Base-by-base conservation (phyloP, 345 rosid species). In the Citrus glauca region DNA sequence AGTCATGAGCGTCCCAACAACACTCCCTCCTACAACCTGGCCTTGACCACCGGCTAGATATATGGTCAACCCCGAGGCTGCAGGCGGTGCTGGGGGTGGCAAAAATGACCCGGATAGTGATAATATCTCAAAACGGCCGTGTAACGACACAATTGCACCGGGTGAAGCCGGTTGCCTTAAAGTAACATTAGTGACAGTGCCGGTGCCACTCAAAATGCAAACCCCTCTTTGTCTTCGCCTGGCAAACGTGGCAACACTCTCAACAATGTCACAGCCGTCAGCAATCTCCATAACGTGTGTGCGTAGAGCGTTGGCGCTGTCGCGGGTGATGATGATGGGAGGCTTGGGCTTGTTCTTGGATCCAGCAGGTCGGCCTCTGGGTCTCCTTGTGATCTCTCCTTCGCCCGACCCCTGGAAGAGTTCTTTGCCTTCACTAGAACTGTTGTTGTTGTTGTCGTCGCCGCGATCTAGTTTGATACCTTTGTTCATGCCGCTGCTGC, bases 31-130 rank as follows among this genome's bases (percentile, higher is more conserved):
- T 2, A 94, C 94, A 16, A 96, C 99, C 73, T 96, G 98, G 2
- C 98, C 99, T 81, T 96, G 99, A 30, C 99, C 99, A 1, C 99
- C 98, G 0, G 98, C 93, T 27, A 94, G 81, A 81, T 96, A 96
- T 73, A 96, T 91, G 27, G 98, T 96, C 65, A 96, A 72, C 28
- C 98, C 99, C 24, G 99, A 88, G 19, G 99, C 99, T 0, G 97
- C 93, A 0, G 98, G 98, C 30, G 99, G 99, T 1, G 98, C 99
- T 0, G 99, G 99, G 1, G 98, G 98, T 1, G 99, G 99, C 33
- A 96, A 73, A 80, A 96, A 96, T 1, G 98, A 94, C 3, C 99
- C 99, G 0, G 98, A 82, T 5, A 96, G 91, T 14, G 99, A 94
- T 1, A 96, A 81, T 78, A 96, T 93, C 97, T 96, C 98, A 77